Base-by-base conservation (phyloP, 768 basidiomycete species). In the Tubosaeta brunneosetosa region DNA sequence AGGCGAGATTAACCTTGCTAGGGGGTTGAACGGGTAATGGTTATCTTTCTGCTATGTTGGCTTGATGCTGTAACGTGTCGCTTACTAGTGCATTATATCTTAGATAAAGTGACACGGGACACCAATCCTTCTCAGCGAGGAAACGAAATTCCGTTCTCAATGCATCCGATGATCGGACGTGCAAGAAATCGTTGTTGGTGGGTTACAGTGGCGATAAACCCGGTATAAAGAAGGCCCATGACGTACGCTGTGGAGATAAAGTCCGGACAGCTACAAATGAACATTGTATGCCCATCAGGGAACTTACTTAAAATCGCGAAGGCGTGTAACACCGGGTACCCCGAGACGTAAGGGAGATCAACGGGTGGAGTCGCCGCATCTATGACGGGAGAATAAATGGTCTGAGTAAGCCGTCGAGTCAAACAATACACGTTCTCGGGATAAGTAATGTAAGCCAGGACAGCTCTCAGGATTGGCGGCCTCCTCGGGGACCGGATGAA, bases 1-100 rank as follows among this genome's bases (percentile, higher is more conserved):
- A 56, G 43, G 55, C 52, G 54, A 59, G 64, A 66, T 65, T 65
- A 65, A 66, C 65, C 46, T 64, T 53, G 54, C 44, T 26, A 47
- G 49, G 36, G 53, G 53, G 22, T 27, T 19, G 45, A 56, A 48
- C 41, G 49, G 47, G 45, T 25, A 45, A 58, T 55, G 59, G 19
- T 26, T 61, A 50, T 55, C 60, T 33, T 17, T 49, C 25, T 44
- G 47, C 29, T 22, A 53, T 41, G 11, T 26, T 53, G 33, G 27
- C 50, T 50, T 3, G 33, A 56, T 65, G 60, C 44, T 60, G 57
- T 63, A 63, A 64, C 34, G 22, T 16, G 41, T 22, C 22, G 22
- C 22, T 22, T 22, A 22, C 22, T 22, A 22, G 2, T 22, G 47
- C 46, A 40, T 50, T 65, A 44, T 38, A 60, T 52, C n/a, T 52